phyloP scores from a whole-genome alignment of 345 rosid genomes.

The Acer campestre region DNA sequence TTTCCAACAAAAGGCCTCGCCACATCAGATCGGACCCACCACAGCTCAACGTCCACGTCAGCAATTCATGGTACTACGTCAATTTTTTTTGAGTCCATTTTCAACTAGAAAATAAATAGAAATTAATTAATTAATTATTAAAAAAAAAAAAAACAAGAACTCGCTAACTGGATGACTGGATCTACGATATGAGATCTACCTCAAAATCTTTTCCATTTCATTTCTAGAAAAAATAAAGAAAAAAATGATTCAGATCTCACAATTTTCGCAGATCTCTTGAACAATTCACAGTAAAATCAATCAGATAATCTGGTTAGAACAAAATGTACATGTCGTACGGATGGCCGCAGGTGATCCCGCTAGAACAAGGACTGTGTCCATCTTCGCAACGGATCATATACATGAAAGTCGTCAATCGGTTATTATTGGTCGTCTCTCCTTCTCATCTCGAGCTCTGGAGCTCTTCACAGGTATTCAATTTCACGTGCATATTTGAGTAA shows the following conservation, averaged over 20 bases:
- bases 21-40: slow-evolving; percentile 2
- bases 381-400: slow-evolving; percentile 75
- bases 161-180: neutral
- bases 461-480: slow-evolving; percentile 60
- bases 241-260: slow-evolving; percentile 29
- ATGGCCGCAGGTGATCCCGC: slow-evolving; percentile 97
- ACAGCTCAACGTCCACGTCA: neutral
- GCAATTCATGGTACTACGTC: neutral
- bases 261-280: slow-evolving; percentile 32
- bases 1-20: neutral
- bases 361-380: slow-evolving; percentile 63
- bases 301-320: slow-evolving; percentile 9
- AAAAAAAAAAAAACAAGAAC: neutral
- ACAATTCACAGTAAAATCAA: slow-evolving; percentile 10
- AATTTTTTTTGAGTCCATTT: neutral
- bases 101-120: neutral
- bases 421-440: slow-evolving; percentile 77
- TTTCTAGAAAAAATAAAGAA: neutral
- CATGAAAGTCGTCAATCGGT: slow-evolving; percentile 63
- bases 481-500: neutral
- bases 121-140: too few species aligned
- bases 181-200: slow-evolving; percentile 18
- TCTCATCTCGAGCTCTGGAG: slow-evolving; percentile 94
- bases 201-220: neutral
- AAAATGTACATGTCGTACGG: slow-evolving; percentile 98